Evolutionary conservation across 2,329 filamentous ascomycete species (phyloP).

Genomic region (Ploettnerulaceae sp.): DNA sequence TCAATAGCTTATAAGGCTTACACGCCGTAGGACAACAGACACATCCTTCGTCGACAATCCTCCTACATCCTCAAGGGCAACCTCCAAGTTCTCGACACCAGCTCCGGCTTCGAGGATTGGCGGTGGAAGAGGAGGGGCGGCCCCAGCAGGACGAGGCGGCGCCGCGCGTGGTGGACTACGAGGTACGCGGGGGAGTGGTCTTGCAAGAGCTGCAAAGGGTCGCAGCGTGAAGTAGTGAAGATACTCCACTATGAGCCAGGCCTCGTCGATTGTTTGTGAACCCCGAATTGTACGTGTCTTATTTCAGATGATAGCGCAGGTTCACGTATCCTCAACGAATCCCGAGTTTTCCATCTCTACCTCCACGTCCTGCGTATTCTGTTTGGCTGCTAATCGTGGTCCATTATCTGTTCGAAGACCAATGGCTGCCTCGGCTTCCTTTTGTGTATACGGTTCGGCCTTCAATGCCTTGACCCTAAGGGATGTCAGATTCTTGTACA

Average conservation of each 20-base stretch:
- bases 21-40: slow-evolving; percentile 68
- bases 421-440: slow-evolving; percentile 75
- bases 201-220: slow-evolving; percentile 32
- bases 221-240: slow-evolving; percentile 28
- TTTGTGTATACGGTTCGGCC: slow-evolving; percentile 82
- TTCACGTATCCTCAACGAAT: slow-evolving; percentile 20
- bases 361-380: slow-evolving; percentile 36
- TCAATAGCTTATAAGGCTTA: slow-evolving; percentile 13
- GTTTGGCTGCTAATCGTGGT: slow-evolving; percentile 34
- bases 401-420: slow-evolving; percentile 70
- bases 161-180: slow-evolving; percentile 30
- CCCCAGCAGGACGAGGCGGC: slow-evolving; percentile 30
- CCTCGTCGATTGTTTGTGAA: neutral
- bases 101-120: slow-evolving; percentile 30
- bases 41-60: slow-evolving; percentile 89
- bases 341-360: slow-evolving; percentile 38
- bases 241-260: slow-evolving; percentile 11
- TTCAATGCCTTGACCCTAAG: slow-evolving; percentile 71
- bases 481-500: neutral
- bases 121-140: slow-evolving; percentile 24
- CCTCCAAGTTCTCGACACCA: slow-evolving; percentile 37
- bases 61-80: slow-evolving; percentile 47
- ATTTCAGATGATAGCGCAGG: neutral
- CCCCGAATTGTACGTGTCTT: neutral
- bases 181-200: slow-evolving; percentile 33